Conservation (phyloP, 805 yeast genomes). For the Wickerhamomyces xylosicus region DNA sequence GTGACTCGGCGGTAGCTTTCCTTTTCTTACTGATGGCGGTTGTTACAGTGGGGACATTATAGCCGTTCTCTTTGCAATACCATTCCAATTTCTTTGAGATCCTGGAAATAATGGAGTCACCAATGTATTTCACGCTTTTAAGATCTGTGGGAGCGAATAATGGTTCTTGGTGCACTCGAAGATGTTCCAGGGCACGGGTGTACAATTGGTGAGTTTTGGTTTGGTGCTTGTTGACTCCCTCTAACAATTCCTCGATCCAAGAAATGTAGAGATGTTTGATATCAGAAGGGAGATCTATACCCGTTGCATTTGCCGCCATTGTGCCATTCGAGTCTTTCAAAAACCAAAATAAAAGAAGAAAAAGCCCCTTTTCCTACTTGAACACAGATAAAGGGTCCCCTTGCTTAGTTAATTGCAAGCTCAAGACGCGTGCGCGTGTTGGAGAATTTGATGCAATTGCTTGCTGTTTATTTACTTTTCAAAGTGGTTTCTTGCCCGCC, state of each 20-base stretch:
- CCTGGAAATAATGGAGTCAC: not conserved
- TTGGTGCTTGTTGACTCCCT: not conserved
- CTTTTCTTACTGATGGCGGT: not conserved
- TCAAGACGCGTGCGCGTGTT: no score
- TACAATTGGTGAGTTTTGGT: not conserved
- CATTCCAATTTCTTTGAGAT: not conserved
- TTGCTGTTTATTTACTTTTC: no score
- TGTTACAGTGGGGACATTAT: not conserved
- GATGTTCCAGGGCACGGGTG: not conserved
- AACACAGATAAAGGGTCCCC: no score
- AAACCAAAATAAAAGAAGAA: no score
- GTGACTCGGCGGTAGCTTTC: not conserved
- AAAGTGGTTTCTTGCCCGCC: no score
- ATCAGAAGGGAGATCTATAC: not conserved
- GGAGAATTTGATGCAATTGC: no score
- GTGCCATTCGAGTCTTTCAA: no score
- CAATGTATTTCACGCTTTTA: not conserved
- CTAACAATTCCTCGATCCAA: not conserved
- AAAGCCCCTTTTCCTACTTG: no score
- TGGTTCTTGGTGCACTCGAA: not conserved
- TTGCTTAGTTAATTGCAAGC: no score
- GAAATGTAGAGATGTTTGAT: not conserved
- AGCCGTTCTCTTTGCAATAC: not conserved
- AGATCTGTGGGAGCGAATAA: not conserved
- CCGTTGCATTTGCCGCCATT: no score